phyloP scores from a whole-genome alignment of 306 rosid species.

The Senna siamea region DNA sequence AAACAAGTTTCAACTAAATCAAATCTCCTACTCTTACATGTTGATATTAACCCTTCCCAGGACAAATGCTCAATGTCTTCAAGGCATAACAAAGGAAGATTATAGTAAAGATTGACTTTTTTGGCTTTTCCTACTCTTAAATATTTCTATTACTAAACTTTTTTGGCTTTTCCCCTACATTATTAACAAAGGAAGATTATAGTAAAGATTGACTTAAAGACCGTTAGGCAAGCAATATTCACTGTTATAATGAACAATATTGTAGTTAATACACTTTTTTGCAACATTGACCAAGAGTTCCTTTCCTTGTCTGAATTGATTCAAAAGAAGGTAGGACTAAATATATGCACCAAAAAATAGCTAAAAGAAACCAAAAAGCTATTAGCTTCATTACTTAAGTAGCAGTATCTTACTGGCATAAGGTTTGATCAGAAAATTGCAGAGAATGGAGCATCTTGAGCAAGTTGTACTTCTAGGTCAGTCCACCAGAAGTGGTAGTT shows the following conservation, averaged over 20 bases:
- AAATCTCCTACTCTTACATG: background rate
- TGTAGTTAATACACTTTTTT: background rate
- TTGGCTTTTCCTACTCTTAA: no score
- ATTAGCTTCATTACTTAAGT: slow-evolving; percentile 15
- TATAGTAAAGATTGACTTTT: no score
- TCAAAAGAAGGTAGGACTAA: slow-evolving; percentile 20
- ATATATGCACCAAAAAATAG: slow-evolving; percentile 33
- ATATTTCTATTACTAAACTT: no score
- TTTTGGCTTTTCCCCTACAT: background rate
- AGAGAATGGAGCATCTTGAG: slow-evolving; percentile 90
- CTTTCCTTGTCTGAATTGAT: slow-evolving; percentile 60
- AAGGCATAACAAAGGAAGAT: background rate
- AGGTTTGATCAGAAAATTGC: slow-evolving; percentile 93
- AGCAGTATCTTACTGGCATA: slow-evolving; percentile 68
- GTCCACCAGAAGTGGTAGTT: slow-evolving; percentile 79
- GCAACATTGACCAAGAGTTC: slow-evolving; percentile 42
- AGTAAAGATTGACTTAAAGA: background rate
- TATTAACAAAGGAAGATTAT: background rate
- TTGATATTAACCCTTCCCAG: background rate
- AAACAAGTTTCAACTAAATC: background rate
- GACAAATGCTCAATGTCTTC: background rate
- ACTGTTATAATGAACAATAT: no score
- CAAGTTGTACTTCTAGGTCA: slow-evolving; percentile 92
- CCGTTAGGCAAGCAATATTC: no score
- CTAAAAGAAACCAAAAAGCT: slow-evolving; percentile 4